Evolutionary conservation across 345 rosid genomes (phyloP).

Genomic region (Chamaenerion angustifolium): DNA sequence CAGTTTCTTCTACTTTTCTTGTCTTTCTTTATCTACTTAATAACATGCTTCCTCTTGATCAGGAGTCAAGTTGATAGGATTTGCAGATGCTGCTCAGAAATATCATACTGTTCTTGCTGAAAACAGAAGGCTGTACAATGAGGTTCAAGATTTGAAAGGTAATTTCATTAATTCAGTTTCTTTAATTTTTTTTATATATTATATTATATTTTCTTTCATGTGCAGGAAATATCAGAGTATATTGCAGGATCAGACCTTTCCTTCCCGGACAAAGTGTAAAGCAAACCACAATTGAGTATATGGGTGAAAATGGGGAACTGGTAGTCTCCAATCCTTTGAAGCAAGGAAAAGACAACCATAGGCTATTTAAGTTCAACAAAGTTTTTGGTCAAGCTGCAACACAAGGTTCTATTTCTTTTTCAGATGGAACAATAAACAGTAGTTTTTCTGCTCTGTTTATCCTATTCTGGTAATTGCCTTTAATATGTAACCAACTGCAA

Average conservation of each 20-base stretch:
- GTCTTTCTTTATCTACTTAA: too few relatives aligned
- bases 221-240: slow-evolving; percentile 89
- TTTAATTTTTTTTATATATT: slow-evolving; percentile 10
- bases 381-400: slow-evolving; percentile 69
- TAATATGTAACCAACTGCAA: not conserved
- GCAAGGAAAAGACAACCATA: slow-evolving; percentile 68
- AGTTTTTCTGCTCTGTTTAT: not conserved
- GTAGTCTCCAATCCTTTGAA: slow-evolving; percentile 74
- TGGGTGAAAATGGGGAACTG: slow-evolving; percentile 86
- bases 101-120: slow-evolving; percentile 72
- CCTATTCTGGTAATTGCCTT: too few relatives aligned
- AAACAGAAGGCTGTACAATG: slow-evolving; percentile 78
- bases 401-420: slow-evolving; percentile 41
- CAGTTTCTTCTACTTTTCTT: too few relatives aligned
- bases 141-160: slow-evolving; percentile 98
- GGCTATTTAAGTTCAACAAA: slow-evolving; percentile 80
- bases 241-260: slow-evolving; percentile 90
- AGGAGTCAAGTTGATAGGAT: slow-evolving; percentile 72
- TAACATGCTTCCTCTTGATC: not conserved
- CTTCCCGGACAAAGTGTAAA: slow-evolving; percentile 66
- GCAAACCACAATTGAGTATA: slow-evolving; percentile 61
- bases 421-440: not conserved
- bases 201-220: slow-evolving; percentile 2
- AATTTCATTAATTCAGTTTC: slow-evolving; percentile 5
- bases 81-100: slow-evolving; percentile 72